A percentile compares a stretch with the other conserved stretches of the same genome.
Conservation (phyloP, 164 flowering plant species). For the grape (Vitis vinifera) region DNA sequence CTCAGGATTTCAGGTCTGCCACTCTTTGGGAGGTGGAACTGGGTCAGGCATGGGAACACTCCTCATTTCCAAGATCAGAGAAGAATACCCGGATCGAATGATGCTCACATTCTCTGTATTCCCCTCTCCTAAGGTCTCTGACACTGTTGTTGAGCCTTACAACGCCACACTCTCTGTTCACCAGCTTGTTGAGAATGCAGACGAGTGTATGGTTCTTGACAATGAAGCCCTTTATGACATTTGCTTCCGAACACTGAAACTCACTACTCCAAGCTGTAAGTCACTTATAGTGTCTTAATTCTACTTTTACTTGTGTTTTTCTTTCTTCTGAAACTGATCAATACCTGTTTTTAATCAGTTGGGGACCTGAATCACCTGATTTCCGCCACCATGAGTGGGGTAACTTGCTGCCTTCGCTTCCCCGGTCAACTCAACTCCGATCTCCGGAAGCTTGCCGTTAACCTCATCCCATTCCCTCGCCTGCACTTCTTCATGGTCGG, state of each 20-base stretch:
- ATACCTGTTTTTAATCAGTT: constrained; percentile 20
- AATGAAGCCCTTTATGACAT: constrained; percentile 52
- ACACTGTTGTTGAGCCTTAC: constrained; percentile 49
- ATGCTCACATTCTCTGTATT: too few relatives aligned
- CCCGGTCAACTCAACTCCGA: too few relatives aligned
- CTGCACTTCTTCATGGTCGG: too few relatives aligned
- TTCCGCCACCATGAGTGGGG: constrained; percentile 58
- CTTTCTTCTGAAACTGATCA: background rate
- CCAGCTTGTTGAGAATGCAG: constrained; percentile 52
- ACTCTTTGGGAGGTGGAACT: constrained; percentile 45
- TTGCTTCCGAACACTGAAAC: constrained; percentile 51
- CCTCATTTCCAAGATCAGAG: constrained; percentile 1
- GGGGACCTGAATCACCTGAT: constrained; percentile 51
- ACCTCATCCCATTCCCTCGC: too few relatives aligned
- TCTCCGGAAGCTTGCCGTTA: too few relatives aligned
- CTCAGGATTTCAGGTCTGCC: constrained; percentile 43
- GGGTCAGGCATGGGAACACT: constrained; percentile 50
- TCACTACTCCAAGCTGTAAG: constrained; percentile 51
- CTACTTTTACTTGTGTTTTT: background rate
- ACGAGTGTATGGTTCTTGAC: constrained; percentile 52
- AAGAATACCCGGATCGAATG: too few relatives aligned
- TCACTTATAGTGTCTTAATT: constrained; percentile 2
- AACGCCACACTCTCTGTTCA: constrained; percentile 53
- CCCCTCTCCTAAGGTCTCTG: constrained; percentile 37
- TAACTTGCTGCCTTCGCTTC: constrained; percentile 49